Conservation (phyloP, 164 flowering plant genomes). For the grape (Vitis vinifera) region DNA sequence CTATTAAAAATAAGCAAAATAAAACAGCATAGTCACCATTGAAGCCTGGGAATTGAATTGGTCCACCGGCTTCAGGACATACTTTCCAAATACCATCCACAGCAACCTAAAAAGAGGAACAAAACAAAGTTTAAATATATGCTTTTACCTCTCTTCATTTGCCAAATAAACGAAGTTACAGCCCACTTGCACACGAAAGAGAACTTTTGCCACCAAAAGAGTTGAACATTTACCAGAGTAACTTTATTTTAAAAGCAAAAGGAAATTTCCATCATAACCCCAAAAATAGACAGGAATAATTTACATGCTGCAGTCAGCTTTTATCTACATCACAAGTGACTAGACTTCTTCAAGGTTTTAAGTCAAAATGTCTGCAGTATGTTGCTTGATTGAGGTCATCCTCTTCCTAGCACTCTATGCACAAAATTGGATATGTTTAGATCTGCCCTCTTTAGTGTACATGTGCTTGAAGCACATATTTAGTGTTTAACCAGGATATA, state of each 20-base stretch:
- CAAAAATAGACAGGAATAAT: not conserved
- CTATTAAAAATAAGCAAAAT: not conserved
- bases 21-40: conserved; percentile 53
- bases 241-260: not conserved
- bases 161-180: not conserved
- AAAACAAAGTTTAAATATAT: not conserved
- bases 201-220: not conserved
- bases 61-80: conserved; percentile 89
- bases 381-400: not conserved
- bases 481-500: not conserved
- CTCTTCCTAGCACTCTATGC: not conserved
- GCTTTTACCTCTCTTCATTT: no score
- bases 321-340: no score
- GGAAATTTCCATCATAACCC: not conserved
- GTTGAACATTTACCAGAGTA: not conserved
- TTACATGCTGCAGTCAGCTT: not conserved
- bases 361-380: not conserved
- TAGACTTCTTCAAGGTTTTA: not conserved
- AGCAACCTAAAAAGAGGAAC: conserved; percentile 61
- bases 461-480: not conserved
- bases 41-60: conserved; percentile 79
- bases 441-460: not conserved
- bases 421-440: not conserved
- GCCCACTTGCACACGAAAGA: not conserved
- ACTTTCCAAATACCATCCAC: conserved; percentile 96